Evolutionary conservation across 148 eudicot genomes (phyloP), one percentile per base, ranked within the genome.

Genomic region (Spergularia bocconei): DNA sequence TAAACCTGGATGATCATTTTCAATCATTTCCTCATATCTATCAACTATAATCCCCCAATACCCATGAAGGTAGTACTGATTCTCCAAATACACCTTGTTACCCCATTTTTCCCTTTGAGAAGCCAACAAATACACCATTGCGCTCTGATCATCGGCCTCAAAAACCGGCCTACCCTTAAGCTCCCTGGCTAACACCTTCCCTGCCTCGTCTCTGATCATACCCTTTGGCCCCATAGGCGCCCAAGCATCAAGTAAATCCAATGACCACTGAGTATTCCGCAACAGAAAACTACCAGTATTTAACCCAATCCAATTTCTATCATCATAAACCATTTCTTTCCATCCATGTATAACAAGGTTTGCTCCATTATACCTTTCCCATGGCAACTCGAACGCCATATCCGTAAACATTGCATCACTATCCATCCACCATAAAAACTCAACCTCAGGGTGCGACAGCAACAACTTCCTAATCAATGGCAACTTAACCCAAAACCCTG

Each of bases 371-470:
- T 91, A 91, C 68, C 89, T 84, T 73, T 85, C 87, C 90, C 91
- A 86, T 0, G 97, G 97, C 0, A 91, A 54, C 84, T 91, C 92
- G 67, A 88, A 91, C 2, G 81, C 82, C 97, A 91, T 91, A 74
- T 91, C 97, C 0, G 97, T 91, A 57, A 91, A 89, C 91, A 91
- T 88, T 1, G 97, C 93, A 80, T 91, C 97, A 82, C 89, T 88
- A 68, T 91, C 97, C 91, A 92, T 88, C 97, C 97, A 92, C 97
- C 97, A 91, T 2, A 91, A 54, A 56, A 88, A 91, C 84, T 91
- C 97, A 7, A 91, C 65, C 21, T 91, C 97, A 1, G 97, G 97
- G 71, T 89, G 97, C 0, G 91, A 88, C 51, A 91, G 52, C 84
- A 91, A 65, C 0, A 91, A 70, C 76, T 84, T 87, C 75, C 94